These are phyloP conservation scores for Candida tetrigidarum DNA, from an alignment of 1,139 yeast genomes.

Conservation along the genomic window DNA sequence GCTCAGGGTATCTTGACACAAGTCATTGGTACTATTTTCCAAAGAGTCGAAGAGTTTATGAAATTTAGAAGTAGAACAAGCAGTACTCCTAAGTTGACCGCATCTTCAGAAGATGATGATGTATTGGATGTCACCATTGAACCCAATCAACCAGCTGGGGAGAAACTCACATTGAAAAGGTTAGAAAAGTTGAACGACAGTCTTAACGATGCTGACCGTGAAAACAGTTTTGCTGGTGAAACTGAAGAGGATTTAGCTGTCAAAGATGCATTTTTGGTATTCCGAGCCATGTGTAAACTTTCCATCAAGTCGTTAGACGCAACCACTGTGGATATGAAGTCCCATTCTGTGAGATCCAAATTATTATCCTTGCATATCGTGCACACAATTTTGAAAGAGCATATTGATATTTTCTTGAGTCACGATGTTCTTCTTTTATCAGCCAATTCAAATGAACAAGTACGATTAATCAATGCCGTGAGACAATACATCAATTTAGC, in stretches of 20 bases:
- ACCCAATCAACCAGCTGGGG: constrained; percentile 18
- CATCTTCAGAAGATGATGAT: constrained; percentile 20
- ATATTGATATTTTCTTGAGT: constrained; percentile 80
- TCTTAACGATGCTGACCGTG: constrained; percentile 51
- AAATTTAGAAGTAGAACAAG: constrained; percentile 22
- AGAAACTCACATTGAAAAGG: constrained; percentile 58
- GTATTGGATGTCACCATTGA: constrained; percentile 14
- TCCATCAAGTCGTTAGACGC: constrained; percentile 80
- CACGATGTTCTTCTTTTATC: constrained; percentile 63
- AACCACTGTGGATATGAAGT: constrained; percentile 78
- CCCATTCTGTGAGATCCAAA: constrained; percentile 92
- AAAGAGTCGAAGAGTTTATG: constrained; percentile 56
- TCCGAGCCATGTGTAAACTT: constrained; percentile 92
- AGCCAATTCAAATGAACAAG: constrained; percentile 56
- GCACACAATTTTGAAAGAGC: constrained; percentile 83
- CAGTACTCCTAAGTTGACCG: constrained; percentile 24
- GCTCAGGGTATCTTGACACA: constrained; percentile 97
- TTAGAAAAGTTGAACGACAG: constrained; percentile 61
- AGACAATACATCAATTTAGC: constrained; percentile 85
- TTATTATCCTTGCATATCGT: constrained; percentile 85
- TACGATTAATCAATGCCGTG: constrained; percentile 75
- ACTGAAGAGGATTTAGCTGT: constrained; percentile 67
- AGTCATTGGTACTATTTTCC: constrained; percentile 84
- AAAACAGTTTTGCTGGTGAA: constrained; percentile 46
- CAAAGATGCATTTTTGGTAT: constrained; percentile 90